A percentile compares a stretch with the other conserved stretches of the same genome.
These are phyloP conservation scores for Brassica carinata DNA, from an alignment of 345 rosid species.

Conservation along the genomic window DNA sequence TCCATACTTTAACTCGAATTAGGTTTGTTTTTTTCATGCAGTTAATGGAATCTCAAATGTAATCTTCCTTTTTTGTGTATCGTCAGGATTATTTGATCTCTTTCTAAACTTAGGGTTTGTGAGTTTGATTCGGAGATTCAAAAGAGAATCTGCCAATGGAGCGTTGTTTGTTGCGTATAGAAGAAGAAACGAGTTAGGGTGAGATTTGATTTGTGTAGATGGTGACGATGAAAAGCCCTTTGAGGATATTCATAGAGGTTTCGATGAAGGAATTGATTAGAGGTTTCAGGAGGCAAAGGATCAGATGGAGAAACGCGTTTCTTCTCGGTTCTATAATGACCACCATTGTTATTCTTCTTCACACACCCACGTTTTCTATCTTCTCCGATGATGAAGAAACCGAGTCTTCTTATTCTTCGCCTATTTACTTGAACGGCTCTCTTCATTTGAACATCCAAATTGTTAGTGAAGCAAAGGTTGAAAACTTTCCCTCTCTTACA, in stretches of 20 bases:
- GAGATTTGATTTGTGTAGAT: neutral
- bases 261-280: constrained; percentile 46
- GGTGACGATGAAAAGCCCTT: constrained; percentile 35
- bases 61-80: neutral
- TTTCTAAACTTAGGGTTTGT: constrained; percentile 27
- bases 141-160: constrained; percentile 18
- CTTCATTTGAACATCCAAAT: constrained; percentile 44
- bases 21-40: neutral
- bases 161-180: neutral
- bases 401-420: constrained; percentile 7
- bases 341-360: constrained; percentile 54
- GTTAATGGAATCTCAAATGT: constrained; percentile 16
- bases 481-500: constrained; percentile 31
- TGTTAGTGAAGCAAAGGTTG: constrained; percentile 43
- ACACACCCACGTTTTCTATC: constrained; percentile 41
- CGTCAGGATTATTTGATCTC: neutral
- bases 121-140: neutral
- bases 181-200: neutral
- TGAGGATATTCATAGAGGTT: constrained; percentile 21
- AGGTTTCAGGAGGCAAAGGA: constrained; percentile 45
- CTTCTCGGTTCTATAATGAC: constrained; percentile 53
- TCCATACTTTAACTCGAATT: neutral
- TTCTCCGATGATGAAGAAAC: constrained; percentile 35
- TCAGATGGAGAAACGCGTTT: constrained; percentile 59
- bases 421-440: constrained; percentile 44